Base-by-base conservation (phyloP, 1,284 basidiomycete genomes). In the Cutaneotrichosporon cutaneum region DNA sequence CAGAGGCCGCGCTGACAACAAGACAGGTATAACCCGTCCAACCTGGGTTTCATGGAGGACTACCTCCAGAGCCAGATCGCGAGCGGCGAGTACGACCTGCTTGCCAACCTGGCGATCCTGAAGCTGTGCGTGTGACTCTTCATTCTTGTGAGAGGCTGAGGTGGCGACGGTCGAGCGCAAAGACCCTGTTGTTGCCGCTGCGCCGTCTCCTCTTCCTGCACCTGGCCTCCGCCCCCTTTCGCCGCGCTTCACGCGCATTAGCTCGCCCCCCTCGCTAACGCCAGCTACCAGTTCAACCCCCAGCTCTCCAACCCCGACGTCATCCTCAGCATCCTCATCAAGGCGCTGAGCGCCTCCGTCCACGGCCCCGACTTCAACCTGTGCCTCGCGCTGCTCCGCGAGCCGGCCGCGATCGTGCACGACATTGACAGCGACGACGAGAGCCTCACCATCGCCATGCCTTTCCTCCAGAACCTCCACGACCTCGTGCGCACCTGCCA, bases 21-120 rank as follows among this genome's bases (percentile, higher is more conserved):
- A 94, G 93, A 97, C 83, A 87, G 94, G 65, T 97, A 97, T 81
- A 97, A 97, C 81, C 94, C 94, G 44, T 89, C 90, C 62, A 97
- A 96, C 80, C 87, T 95, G 63, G 84, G 87, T 47, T 90, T 94
- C 67, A 86, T 98, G 63, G 92, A 96, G 81, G 94, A 96, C 75
- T 97, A 97, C 81, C 87, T 98, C 62, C 90, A 89, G 75, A 87
- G 91, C 75, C 94, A 98, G 81, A 90, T 93, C 70, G 85, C 90
- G 71, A 89, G 86, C 71, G 88, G 89, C 71, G 89, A 93, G 74
- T 96, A 96, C 74, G 94, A 98, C 79, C 89, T 91, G 71, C 85
- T 97, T 47, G 92, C 94, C 56, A 96, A 97, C 81, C 84, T 94
- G 48, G 85, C 87, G 63, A 85, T 93, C 50, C 84, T 94, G 58